These are phyloP conservation scores for Botryotinia globosa DNA, from an alignment of 2,329 filamentous ascomycete genomes.

Conservation along the genomic window DNA sequence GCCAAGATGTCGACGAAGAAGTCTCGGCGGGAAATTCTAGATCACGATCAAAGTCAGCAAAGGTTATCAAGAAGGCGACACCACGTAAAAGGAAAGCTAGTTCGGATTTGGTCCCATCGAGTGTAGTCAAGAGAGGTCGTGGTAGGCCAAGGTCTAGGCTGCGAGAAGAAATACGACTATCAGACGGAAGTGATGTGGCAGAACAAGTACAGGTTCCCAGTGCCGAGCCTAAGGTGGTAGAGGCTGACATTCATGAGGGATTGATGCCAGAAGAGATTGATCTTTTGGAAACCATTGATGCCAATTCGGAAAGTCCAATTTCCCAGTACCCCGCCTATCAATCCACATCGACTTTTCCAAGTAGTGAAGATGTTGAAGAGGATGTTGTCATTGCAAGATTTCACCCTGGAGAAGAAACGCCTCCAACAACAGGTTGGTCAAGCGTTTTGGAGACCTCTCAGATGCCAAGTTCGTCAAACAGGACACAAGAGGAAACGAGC, in stretches of 20 bases:
- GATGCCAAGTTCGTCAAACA: slow-evolving; percentile 1
- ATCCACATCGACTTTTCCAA: slow-evolving; percentile 25
- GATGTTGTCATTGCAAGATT: slow-evolving; percentile 35
- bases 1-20: slow-evolving; percentile 30
- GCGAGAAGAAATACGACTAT: slow-evolving; percentile 18
- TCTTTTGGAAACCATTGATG: slow-evolving; percentile 18
- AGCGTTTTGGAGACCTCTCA: slow-evolving; percentile 28
- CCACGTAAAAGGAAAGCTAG: slow-evolving; percentile 20
- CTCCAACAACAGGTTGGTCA: slow-evolving; percentile 32
- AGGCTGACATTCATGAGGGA: slow-evolving; percentile 19
- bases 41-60: slow-evolving; percentile 34
- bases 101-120: slow-evolving; percentile 2
- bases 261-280: slow-evolving; percentile 19
- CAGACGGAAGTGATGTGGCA: slow-evolving; percentile 29
- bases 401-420: slow-evolving; percentile 31
- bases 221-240: slow-evolving; percentile 24
- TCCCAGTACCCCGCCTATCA: slow-evolving; percentile 30
- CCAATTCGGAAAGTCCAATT: background rate
- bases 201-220: slow-evolving; percentile 26
- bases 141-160: slow-evolving; percentile 19
- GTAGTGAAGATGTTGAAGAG: slow-evolving; percentile 18
- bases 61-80: slow-evolving; percentile 27
- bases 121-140: slow-evolving; percentile 17
- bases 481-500: background rate
- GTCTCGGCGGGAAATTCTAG: slow-evolving; percentile 30